Conservation (phyloP, 495 filamentous ascomycete species). For the Niebla homalea region DNA sequence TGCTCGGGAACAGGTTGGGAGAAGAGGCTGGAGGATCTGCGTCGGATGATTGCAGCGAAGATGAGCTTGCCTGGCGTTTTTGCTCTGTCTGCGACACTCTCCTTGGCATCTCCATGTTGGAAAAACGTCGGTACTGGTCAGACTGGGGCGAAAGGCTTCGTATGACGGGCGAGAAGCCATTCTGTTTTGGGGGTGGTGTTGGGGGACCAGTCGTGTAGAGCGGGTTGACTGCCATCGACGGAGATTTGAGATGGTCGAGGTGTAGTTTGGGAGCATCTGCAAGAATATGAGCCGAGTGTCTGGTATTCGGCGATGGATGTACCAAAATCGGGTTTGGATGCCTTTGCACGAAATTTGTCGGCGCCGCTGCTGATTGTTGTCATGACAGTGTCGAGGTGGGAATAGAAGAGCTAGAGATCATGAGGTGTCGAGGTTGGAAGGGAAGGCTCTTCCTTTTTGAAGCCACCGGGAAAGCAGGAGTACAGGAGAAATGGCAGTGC, state of each 20-base stretch:
- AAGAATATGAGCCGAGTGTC: constrained; percentile 6
- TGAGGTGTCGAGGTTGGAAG: too few relatives aligned
- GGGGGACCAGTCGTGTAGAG: constrained; percentile 7
- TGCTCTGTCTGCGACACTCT: not conserved
- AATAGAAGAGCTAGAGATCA: not conserved
- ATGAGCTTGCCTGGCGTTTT: not conserved
- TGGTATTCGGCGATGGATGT: not conserved
- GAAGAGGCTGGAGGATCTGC: constrained; percentile 10
- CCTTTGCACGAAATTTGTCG: not conserved
- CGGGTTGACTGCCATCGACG: constrained; percentile 10
- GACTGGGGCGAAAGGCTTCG: not conserved
- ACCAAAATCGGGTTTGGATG: not conserved
- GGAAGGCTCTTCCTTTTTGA: too few relatives aligned
- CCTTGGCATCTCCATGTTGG: not conserved
- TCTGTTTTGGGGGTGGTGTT: constrained; percentile 6
- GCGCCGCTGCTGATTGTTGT: not conserved
- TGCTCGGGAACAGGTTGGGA: constrained; percentile 18
- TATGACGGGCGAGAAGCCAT: constrained; percentile 1
- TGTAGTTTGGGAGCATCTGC: constrained; percentile 17
- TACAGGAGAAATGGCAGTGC: too few relatives aligned
- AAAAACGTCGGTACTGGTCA: not conserved
- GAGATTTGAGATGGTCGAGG: constrained; percentile 13
- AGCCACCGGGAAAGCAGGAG: too few relatives aligned
- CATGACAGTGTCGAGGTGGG: not conserved
- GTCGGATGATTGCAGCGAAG: constrained; percentile 17